Evolutionary conservation across 495 filamentous ascomycete genomes (phyloP), one percentile per base, ranked within the genome.

Genomic region (Penicillium maclennaniae): DNA sequence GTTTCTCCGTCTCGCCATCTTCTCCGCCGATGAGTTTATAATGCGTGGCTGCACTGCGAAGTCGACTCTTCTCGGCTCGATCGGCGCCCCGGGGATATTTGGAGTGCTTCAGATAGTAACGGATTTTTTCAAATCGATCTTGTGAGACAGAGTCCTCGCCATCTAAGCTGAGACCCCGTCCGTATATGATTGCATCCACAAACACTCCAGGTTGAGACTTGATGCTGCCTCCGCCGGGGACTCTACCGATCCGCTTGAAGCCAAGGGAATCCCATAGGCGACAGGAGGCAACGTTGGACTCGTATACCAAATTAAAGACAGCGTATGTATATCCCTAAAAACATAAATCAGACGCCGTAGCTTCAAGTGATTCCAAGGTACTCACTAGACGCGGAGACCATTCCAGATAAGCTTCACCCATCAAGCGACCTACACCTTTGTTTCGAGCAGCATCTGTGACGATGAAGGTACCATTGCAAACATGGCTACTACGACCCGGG

Each of bases 51-150:
- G 93, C 92, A 67, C 87, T 92, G 56, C 93, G 81, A 9, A 98
- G 81, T 45, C 93, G 88, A 66, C 86, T 91, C 80, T 98, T 98
- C 69, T 97, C 92, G 43, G 92, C 91, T 43, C 93, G 87, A 72
- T 97, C 92, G 53, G 91, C 89, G 40, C 92, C 93, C 53, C 86
- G 82, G 28, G 93, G 93, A 69, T 98, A 97, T 70, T 92, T 92
- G 62, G 85, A 85, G 69, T 91, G 89, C 65, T 95, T 95, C 59
- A 98, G 84, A 74, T 98, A 98, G 72, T 89, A 97, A 51, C 88
- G 85, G 62, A 98, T 98, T 74, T 97, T 98, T 74, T 97, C 92
- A 75, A 97, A 97, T 54, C 93, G 88, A 69, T 97, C 92, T 78
- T 96, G 92, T 65, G 87, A 91, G 59, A 95, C 87, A 60, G 87